phyloP scores from a whole-genome alignment of 129 eudicot species.

The Helichrysum umbraculigerum region DNA sequence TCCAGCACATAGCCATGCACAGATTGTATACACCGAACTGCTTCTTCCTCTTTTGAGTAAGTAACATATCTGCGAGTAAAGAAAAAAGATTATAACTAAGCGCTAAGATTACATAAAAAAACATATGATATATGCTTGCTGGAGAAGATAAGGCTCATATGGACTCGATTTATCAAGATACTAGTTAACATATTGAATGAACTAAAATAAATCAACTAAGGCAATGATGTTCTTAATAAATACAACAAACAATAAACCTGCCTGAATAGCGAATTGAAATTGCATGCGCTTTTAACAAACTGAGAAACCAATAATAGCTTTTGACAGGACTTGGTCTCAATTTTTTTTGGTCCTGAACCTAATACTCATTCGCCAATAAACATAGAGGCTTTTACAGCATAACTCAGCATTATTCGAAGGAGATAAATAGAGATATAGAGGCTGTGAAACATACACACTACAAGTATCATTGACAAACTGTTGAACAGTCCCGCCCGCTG shows the following conservation, averaged over 20 bases:
- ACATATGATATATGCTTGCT: neutral
- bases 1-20: conserved; percentile 76
- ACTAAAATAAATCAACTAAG: neutral
- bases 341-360: neutral
- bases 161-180: conserved; percentile 14
- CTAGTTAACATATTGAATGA: neutral
- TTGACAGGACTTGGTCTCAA: neutral
- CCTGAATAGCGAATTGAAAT: neutral
- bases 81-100: neutral
- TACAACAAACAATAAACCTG: neutral
- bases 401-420: neutral
- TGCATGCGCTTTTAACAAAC: neutral
- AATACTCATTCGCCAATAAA: neutral
- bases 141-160: neutral
- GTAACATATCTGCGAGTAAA: conserved; percentile 53
- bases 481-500: conserved; percentile 70
- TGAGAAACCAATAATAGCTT: neutral
- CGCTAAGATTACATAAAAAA: neutral
- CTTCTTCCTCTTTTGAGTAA: conserved; percentile 75
- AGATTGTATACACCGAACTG: conserved; percentile 69
- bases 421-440: neutral
- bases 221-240: neutral
- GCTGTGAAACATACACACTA: conserved; percentile 57
- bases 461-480: conserved; percentile 69
- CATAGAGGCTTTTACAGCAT: neutral